Percentiles rank a stretch among this genome's conserved stretches.
Evolutionary conservation across 768 basidiomycete species (phyloP).

Genomic region (Russula dissimulans): DNA sequence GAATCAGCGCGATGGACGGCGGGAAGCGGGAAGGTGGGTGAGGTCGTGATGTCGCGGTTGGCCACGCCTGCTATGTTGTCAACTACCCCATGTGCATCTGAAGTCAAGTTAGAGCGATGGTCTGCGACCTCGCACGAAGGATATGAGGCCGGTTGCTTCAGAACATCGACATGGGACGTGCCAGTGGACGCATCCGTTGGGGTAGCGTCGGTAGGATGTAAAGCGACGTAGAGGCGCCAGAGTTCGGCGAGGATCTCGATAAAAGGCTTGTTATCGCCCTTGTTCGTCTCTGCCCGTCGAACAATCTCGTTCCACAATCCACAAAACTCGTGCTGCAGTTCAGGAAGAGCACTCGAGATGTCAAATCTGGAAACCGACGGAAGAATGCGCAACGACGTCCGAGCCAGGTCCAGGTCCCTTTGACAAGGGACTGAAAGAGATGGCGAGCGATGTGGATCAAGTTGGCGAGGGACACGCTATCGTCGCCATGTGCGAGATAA

Average conservation of each 20-base stretch:
- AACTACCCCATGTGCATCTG: neutral
- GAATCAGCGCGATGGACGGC: neutral
- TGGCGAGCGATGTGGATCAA: neutral
- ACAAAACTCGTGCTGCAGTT: neutral
- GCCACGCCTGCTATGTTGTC: neutral
- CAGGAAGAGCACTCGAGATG: neutral
- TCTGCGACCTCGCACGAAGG: neutral
- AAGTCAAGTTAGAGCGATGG: neutral
- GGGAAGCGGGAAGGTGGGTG: neutral
- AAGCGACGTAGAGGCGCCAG: neutral
- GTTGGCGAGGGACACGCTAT: neutral
- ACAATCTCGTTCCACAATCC: neutral
- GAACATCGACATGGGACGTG: neutral
- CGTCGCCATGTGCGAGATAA: neutral
- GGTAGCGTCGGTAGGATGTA: neutral
- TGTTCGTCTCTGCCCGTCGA: neutral
- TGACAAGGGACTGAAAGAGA: neutral
- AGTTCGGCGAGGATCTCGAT: neutral
- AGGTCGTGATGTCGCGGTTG: neutral
- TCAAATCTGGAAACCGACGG: neutral
- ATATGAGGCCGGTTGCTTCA: neutral
- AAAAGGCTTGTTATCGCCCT: neutral
- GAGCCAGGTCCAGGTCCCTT: neutral
- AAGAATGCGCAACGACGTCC: neutral
- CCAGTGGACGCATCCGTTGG: too few species aligned